phyloP scores from a whole-genome alignment of 1,139 yeast species.

The Kurtzmaniella natalensis region DNA sequence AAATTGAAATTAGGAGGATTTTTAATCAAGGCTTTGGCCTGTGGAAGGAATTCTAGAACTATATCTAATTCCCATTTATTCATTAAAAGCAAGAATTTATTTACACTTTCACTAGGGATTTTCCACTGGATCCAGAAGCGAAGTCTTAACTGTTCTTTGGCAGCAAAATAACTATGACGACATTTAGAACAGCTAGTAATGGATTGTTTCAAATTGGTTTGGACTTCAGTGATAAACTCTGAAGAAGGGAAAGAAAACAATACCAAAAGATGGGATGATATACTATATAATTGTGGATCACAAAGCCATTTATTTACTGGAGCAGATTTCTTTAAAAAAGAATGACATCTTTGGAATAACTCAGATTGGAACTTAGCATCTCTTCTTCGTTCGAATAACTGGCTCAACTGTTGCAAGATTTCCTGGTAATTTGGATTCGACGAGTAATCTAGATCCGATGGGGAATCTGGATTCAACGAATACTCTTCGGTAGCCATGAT shows the following conservation, averaged over 20 bases:
- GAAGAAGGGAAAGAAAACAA: constrained; percentile 56
- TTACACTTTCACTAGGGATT: constrained; percentile 45
- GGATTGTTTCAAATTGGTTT: constrained; percentile 32
- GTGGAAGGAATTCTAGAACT: background rate
- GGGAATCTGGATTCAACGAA: too few relatives aligned
- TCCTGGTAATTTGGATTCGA: background rate
- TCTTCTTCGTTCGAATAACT: background rate
- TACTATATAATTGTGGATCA: constrained; percentile 41
- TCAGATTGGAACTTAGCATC: constrained; percentile 2
- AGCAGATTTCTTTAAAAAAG: constrained; percentile 2
- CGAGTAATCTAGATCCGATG: too few relatives aligned
- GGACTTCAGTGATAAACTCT: constrained; percentile 39
- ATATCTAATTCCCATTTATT: constrained; percentile 45
- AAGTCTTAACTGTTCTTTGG: constrained; percentile 47
- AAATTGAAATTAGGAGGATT: background rate
- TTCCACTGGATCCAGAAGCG: constrained; percentile 49
- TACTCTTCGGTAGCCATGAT: too few relatives aligned
- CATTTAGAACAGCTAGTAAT: constrained; percentile 51
- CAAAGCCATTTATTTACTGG: constrained; percentile 50
- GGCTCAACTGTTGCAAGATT: background rate
- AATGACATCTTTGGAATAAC: constrained; percentile 1
- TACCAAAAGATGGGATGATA: constrained; percentile 51
- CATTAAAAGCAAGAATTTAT: constrained; percentile 46
- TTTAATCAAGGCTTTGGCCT: background rate
- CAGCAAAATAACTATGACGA: constrained; percentile 45